These are phyloP conservation scores for Aspergillus ruber DNA, from an alignment of 2,329 filamentous ascomycete genomes.

Conservation along the genomic window DNA sequence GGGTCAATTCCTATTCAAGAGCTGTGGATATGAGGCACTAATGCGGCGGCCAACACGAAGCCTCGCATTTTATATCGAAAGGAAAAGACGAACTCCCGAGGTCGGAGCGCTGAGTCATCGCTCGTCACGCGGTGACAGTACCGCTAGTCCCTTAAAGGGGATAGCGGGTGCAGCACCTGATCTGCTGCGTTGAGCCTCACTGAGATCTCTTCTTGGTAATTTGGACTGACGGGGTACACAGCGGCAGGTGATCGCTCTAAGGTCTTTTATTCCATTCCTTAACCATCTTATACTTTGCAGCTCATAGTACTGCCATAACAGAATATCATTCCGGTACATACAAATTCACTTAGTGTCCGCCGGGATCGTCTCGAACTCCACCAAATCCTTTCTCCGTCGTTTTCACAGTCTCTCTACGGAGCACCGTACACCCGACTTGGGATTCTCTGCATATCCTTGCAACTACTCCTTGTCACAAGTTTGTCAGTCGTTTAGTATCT, in stretches of 20 bases:
- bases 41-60: neutral
- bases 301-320: too few relatives aligned
- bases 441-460: too few relatives aligned
- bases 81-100: neutral
- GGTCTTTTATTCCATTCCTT: neutral
- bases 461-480: neutral
- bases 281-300: neutral
- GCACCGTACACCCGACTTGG: too few relatives aligned
- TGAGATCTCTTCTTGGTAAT: neutral
- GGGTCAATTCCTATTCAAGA: too few relatives aligned
- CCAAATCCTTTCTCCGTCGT: constrained; percentile 5
- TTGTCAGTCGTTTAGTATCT: constrained; percentile 1
- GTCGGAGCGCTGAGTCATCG: constrained; percentile 27
- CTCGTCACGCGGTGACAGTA: constrained; percentile 4
- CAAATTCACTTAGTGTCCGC: constrained; percentile 7
- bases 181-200: neutral
- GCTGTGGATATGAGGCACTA: neutral
- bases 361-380: constrained; percentile 10
- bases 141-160: constrained; percentile 9
- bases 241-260: neutral
- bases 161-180: constrained; percentile 9
- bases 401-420: constrained; percentile 2
- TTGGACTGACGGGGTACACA: neutral
- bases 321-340: neutral
- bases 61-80: neutral